Conservation (phyloP, 2,329 filamentous ascomycete species). For the Dothideomycetes sp. region DNA sequence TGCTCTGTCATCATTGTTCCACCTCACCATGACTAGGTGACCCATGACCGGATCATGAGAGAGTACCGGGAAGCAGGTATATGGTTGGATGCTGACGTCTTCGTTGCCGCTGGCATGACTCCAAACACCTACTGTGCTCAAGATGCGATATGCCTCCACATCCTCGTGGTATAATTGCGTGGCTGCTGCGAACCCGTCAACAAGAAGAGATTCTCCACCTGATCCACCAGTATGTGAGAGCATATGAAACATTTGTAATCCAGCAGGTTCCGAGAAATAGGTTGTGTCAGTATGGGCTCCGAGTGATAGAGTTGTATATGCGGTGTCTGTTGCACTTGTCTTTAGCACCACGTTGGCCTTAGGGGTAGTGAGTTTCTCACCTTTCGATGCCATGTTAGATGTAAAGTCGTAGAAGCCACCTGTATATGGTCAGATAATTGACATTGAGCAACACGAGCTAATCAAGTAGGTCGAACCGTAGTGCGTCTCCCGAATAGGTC, state of each 20-base stretch:
- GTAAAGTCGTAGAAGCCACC: slow-evolving; percentile 77
- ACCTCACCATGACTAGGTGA: slow-evolving; percentile 57
- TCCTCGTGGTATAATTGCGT: slow-evolving; percentile 44
- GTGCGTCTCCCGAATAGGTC: slow-evolving; percentile 81
- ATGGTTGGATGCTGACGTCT: slow-evolving; percentile 68
- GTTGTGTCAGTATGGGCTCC: slow-evolving; percentile 88
- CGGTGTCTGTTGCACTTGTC: slow-evolving; percentile 17
- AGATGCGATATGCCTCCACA: slow-evolving; percentile 43
- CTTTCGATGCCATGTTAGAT: slow-evolving; percentile 70
- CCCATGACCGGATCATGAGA: slow-evolving; percentile 39
- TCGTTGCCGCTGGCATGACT: slow-evolving; percentile 83
- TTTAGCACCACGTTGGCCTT: too few relatives aligned
- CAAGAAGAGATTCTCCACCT: slow-evolving; percentile 70
- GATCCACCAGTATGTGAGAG: slow-evolving; percentile 61
- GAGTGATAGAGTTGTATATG: slow-evolving; percentile 74
- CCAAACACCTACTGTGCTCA: slow-evolving; percentile 50
- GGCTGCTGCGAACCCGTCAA: slow-evolving; percentile 76
- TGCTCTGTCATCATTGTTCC: slow-evolving; percentile 88
- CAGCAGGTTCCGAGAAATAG: slow-evolving; percentile 87
- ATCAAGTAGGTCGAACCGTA: slow-evolving; percentile 51
- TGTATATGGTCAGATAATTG: too few relatives aligned
- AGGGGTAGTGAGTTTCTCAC: too few relatives aligned
- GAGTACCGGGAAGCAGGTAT: slow-evolving; percentile 60
- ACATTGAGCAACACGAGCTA: too few relatives aligned
- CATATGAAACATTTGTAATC: slow-evolving; percentile 86